Conservation (phyloP, 2,329 filamentous ascomycete genomes). For the Ceratocystis eucalypticola region DNA sequence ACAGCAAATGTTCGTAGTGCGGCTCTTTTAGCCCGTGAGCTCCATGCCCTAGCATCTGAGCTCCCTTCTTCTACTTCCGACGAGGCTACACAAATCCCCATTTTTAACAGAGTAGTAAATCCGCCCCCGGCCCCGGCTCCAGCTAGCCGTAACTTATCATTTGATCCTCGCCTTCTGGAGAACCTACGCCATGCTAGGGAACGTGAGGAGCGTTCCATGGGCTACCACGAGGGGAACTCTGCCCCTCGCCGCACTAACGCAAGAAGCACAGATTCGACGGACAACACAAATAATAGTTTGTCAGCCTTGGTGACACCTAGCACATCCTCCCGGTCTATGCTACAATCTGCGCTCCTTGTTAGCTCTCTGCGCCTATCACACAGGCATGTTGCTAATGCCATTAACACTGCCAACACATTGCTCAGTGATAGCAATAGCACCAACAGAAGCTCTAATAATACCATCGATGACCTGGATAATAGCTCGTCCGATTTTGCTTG, state of each 20-base stretch:
- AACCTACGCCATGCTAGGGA: not conserved
- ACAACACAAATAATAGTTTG: not conserved
- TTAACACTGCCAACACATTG: too few species aligned
- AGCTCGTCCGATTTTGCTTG: not conserved
- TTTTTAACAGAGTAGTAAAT: too few species aligned
- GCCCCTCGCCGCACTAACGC: not conserved
- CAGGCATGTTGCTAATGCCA: too few species aligned
- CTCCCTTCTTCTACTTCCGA: not conserved
- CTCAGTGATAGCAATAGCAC: not conserved
- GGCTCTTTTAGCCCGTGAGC: conserved; percentile 6
- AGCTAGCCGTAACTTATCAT: not conserved
- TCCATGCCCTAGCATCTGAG: not conserved
- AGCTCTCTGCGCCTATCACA: not conserved
- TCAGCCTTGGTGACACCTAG: not conserved
- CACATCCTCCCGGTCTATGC: not conserved
- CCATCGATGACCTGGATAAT: not conserved
- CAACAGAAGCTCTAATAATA: not conserved
- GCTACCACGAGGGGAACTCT: not conserved
- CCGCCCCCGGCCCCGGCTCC: too few species aligned
- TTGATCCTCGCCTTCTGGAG: not conserved
- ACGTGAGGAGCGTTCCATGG: not conserved
- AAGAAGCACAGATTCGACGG: not conserved
- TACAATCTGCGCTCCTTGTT: conserved; percentile 1
- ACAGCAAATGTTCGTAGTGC: conserved; percentile 1
- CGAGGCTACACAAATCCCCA: too few species aligned